Evolutionary conservation across 2,329 filamentous ascomycete genomes (phyloP), one percentile per base, ranked within the genome.

Genomic region (Fusarium xyrophilum): DNA sequence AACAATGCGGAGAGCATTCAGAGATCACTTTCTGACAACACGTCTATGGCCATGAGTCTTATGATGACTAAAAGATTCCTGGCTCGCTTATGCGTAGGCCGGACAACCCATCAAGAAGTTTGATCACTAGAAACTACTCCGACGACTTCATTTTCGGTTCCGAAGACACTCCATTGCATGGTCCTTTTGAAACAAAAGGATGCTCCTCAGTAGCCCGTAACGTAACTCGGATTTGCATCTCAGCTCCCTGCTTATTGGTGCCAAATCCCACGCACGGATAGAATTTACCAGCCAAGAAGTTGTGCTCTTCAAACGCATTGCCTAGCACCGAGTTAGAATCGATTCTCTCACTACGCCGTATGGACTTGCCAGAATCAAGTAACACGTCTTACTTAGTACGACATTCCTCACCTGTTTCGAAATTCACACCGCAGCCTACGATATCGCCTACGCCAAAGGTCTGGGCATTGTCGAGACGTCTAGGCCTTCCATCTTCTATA

Each of bases 401-500:
- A 32, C 40, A 56, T 2, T 27, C 33, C 2, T 32, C 3, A 5
- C 54, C 54, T 4, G 35, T 56, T 6, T 50, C 15, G 2, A 51
- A 23, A 3, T 57, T 12, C 10, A 52, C 9, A 6, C 46, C 44
- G 6, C 19, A 33, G 6, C 55, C 55, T 35, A 52, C 30, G 7
- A 36, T 2, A 5, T 52, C 44, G 9, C 19, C 36, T 9, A 30
- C 1, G 2, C 17, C 44, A 12, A 51, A 57, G 3, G 19, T 17
- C 3, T 51, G 12, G 3, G 19, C 21, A 9, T 12, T 19, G 1
- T 50, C n/a, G 4, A 6, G 42, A 13, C 12, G 13, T 25, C 3
- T 8, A 5, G 4, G 6, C 7, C 7, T 8, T 5, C 21, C 0
- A 3, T 21, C 9, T 4, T 33, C 19, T 5, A 51, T 6, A 21